Evolutionary conservation across 1,284 basidiomycete genomes (phyloP).

Genomic region (Sphaerobolus stellatus): DNA sequence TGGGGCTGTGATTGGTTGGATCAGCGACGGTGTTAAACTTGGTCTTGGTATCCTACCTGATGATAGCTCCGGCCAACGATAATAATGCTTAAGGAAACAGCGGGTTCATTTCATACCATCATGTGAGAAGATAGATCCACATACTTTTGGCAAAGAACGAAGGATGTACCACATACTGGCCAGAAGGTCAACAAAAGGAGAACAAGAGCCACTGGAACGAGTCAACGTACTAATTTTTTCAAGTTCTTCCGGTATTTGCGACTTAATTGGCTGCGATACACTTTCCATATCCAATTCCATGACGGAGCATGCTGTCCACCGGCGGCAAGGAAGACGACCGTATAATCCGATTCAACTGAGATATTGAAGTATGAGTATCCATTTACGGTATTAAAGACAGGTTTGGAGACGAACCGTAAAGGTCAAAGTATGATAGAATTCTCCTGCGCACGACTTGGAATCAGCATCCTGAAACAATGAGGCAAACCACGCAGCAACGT

Average conservation of each 20-base stretch:
- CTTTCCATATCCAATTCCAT: slow-evolving; percentile 91
- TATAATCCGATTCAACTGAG: slow-evolving; percentile 84
- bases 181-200: neutral
- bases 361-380: neutral
- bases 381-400: neutral
- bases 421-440: slow-evolving; percentile 71
- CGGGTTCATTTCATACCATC: slow-evolving; percentile 2
- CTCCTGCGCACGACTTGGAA: slow-evolving; percentile 42
- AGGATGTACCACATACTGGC: slow-evolving; percentile 79
- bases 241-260: slow-evolving; percentile 86
- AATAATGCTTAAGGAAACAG: slow-evolving; percentile 64
- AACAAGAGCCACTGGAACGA: neutral
- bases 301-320: slow-evolving; percentile 73
- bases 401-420: slow-evolving; percentile 60
- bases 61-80: slow-evolving; percentile 79
- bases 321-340: slow-evolving; percentile 81
- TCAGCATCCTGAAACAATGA: neutral
- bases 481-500: slow-evolving; percentile 32
- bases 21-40: too few species aligned
- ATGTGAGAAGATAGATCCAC: slow-evolving; percentile 19
- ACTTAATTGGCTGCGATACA: slow-evolving; percentile 69
- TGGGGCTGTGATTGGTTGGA: slow-evolving; percentile 51
- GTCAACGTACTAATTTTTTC: slow-evolving; percentile 63
- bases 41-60: slow-evolving; percentile 63
- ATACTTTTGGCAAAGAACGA: slow-evolving; percentile 84